Evolutionary conservation across 371 early-diverging fungal genomes (phyloP).

Genomic region (Mycotypha africana): DNA sequence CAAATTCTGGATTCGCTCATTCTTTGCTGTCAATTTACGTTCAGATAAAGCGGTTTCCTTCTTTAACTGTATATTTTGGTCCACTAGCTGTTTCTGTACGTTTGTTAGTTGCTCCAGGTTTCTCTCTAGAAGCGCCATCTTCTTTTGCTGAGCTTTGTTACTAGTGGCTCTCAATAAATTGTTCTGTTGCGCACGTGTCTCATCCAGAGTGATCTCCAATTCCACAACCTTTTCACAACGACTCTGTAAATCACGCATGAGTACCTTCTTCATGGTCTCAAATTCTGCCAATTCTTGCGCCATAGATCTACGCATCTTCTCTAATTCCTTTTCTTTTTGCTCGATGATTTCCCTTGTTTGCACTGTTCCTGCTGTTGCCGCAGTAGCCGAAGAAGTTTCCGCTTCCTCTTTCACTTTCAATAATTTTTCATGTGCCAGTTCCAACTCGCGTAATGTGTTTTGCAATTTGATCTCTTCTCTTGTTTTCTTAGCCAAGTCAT

Average conservation of each 20-base stretch:
- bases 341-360: slow-evolving; percentile 19
- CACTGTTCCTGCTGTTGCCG: background rate
- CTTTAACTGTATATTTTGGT: slow-evolving; percentile 90
- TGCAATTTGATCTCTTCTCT: slow-evolving; percentile 65
- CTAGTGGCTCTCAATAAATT: slow-evolving; percentile 74
- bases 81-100: slow-evolving; percentile 93
- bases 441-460: slow-evolving; percentile 50
- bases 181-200: slow-evolving; percentile 85
- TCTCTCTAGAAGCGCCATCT: slow-evolving; percentile 92
- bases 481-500: slow-evolving; percentile 63
- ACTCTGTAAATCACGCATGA: slow-evolving; percentile 94
- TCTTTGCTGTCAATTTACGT: slow-evolving; percentile 84
- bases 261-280: slow-evolving; percentile 93
- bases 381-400: slow-evolving; percentile 13
- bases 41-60: slow-evolving; percentile 87
- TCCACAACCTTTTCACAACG: slow-evolving; percentile 95
- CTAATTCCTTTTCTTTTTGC: slow-evolving; percentile 79
- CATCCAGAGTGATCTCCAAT: slow-evolving; percentile 90
- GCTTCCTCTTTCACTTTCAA: slow-evolving; percentile 31
- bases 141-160: slow-evolving; percentile 83
- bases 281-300: slow-evolving; percentile 90
- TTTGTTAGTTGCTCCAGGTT: slow-evolving; percentile 91
- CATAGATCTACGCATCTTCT: slow-evolving; percentile 86
- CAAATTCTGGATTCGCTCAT: slow-evolving; percentile 88
- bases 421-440: slow-evolving; percentile 64